A percentile compares a stretch with the other conserved stretches of the same genome.
phyloP scores from a whole-genome alignment of 805 yeast genomes.

The Candida loeiensis region DNA sequence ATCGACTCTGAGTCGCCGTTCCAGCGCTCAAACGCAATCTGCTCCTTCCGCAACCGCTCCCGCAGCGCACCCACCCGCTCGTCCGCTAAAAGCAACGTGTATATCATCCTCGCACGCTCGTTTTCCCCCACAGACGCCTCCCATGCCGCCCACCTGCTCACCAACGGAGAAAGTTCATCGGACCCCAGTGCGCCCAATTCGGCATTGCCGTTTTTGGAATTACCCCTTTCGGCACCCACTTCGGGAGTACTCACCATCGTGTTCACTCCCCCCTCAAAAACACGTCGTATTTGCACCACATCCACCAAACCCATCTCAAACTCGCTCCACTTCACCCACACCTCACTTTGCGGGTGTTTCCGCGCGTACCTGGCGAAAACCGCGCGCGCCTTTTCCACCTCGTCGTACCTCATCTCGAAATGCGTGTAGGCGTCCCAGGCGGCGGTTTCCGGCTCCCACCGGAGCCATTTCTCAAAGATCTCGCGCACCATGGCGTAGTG shows the following conservation, averaged over 20 bases:
- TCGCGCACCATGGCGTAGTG: slow-evolving; percentile 58
- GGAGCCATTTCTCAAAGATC: slow-evolving; percentile 76
- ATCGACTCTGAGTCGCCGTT: slow-evolving; percentile 55
- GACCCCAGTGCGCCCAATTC: no score
- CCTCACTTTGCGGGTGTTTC: slow-evolving; percentile 45
- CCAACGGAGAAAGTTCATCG: slow-evolving; percentile 27
- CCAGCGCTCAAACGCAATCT: slow-evolving; percentile 61
- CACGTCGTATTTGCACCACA: slow-evolving; percentile 54
- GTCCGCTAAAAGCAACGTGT: slow-evolving; percentile 41
- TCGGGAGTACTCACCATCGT: slow-evolving; percentile 37
- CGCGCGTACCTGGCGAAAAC: slow-evolving; percentile 51
- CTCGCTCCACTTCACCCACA: slow-evolving; percentile 74
- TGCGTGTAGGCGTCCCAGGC: slow-evolving; percentile 77
- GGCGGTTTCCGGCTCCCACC: slow-evolving; percentile 62
- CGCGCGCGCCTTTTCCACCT: slow-evolving; percentile 50
- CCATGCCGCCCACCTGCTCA: slow-evolving; percentile 65
- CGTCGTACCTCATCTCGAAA: slow-evolving; percentile 67
- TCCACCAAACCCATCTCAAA: slow-evolving; percentile 51
- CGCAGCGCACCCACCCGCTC: slow-evolving; percentile 25
- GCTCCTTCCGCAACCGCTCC: slow-evolving; percentile 34
- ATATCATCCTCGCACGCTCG: slow-evolving; percentile 62
- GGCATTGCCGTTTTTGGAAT: no score
- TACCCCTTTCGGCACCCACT: slow-evolving; percentile 19
- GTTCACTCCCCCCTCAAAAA: slow-evolving; percentile 67
- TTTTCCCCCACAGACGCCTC: slow-evolving; percentile 58